Percentiles rank a stretch among this genome's conserved stretches.
Conservation (phyloP, 2,329 filamentous ascomycete species). For the Phoma sp. region DNA sequence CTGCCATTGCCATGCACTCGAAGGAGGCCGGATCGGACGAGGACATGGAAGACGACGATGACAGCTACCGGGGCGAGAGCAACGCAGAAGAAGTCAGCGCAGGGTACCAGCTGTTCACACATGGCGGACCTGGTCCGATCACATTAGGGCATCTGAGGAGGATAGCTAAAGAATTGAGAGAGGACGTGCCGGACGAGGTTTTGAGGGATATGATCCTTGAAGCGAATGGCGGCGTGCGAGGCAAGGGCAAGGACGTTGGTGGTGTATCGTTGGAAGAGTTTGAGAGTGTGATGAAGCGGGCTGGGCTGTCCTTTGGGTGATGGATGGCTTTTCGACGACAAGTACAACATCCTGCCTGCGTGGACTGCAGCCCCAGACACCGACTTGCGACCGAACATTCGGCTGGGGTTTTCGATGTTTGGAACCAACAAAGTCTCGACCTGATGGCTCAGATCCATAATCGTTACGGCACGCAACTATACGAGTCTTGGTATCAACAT, state of each 20-base stretch:
- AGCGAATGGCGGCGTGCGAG: constrained; percentile 77
- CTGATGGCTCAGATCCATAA: too few species aligned
- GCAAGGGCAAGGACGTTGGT: constrained; percentile 62
- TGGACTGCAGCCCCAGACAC: not conserved
- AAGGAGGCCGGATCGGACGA: constrained; percentile 43
- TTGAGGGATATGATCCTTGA: constrained; percentile 94
- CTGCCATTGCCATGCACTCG: constrained; percentile 80
- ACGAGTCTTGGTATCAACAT: too few species aligned
- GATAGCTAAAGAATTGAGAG: constrained; percentile 81
- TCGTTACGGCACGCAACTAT: too few species aligned
- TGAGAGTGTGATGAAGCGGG: constrained; percentile 82
- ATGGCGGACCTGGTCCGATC: constrained; percentile 67
- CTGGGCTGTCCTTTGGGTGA: constrained; percentile 78
- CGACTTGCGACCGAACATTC: too few species aligned
- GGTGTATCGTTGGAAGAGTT: constrained; percentile 84
- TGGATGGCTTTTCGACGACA: not conserved
- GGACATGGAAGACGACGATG: constrained; percentile 56
- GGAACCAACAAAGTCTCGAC: too few species aligned
- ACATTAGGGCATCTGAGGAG: constrained; percentile 79
- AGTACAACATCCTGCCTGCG: not conserved
- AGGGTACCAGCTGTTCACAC: constrained; percentile 83
- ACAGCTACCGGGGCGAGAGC: constrained; percentile 41
- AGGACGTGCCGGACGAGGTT: constrained; percentile 82
- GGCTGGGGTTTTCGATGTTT: too few species aligned
- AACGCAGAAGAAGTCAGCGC: constrained; percentile 75